phyloP scores from a whole-genome alignment of 305 asterid genomes.

The Fraxinus xanthoxyloides region DNA sequence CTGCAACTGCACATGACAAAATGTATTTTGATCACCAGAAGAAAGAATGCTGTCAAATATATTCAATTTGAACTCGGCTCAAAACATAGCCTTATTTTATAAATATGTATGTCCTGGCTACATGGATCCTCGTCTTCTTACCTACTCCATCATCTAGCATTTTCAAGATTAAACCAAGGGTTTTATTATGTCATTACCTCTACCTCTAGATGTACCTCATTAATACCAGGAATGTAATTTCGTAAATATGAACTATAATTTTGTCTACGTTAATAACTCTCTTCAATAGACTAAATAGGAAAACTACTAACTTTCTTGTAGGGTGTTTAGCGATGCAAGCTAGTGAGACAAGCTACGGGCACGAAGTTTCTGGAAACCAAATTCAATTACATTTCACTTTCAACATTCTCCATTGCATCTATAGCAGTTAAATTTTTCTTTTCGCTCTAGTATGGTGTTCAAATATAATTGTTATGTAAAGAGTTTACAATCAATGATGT shows the following conservation, averaged over 20 bases:
- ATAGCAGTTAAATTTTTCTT: neutral
- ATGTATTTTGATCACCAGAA: conserved; percentile 18
- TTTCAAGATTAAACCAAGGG: neutral
- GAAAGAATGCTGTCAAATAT: neutral
- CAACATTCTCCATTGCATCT: neutral
- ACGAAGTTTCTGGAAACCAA: neutral
- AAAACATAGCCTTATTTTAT: neutral
- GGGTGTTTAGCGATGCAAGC: neutral
- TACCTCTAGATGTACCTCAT: neutral
- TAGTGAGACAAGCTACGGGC: too few species aligned
- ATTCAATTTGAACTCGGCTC: neutral
- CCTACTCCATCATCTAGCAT: neutral
- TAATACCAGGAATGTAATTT: neutral
- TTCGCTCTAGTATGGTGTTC: neutral
- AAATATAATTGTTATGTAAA: neutral
- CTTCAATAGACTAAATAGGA: neutral
- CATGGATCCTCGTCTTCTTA: neutral
- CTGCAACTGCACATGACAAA: conserved; percentile 48
- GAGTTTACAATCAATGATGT: neutral
- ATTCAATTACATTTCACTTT: neutral
- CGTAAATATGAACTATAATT: neutral
- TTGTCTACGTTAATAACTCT: neutral
- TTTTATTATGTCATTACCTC: neutral
- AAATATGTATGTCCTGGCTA: neutral
- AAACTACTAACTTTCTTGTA: neutral